phyloP scores from a whole-genome alignment of 139 green algal species.

The Penium margaritaceum region DNA sequence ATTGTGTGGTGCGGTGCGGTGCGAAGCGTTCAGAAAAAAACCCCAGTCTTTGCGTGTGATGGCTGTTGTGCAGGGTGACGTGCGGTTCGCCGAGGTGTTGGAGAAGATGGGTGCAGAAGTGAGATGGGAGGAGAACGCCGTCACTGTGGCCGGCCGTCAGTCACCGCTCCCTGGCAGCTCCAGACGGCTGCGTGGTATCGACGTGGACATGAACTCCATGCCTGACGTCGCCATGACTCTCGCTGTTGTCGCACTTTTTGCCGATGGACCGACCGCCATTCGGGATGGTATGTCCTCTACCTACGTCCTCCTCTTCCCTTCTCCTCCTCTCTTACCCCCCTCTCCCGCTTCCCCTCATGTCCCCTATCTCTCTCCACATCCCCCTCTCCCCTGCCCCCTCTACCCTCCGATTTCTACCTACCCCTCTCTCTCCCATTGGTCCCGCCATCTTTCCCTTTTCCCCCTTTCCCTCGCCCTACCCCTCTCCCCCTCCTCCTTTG shows the following conservation, averaged over 20 bases:
- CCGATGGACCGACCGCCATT: constrained; percentile 79
- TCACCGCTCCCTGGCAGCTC: constrained; percentile 38
- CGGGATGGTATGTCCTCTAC: constrained; percentile 67
- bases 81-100: constrained; percentile 90
- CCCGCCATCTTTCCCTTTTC: background rate
- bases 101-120: constrained; percentile 90
- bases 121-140: constrained; percentile 78
- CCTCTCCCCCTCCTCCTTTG: background rate
- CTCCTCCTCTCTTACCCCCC: too few relatives aligned
- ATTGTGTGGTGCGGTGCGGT: too few relatives aligned
- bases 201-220: constrained; percentile 98
- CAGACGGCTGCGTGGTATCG: constrained; percentile 71
- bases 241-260: constrained; percentile 89
- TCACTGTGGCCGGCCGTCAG: constrained; percentile 88
- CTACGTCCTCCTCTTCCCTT: too few relatives aligned
- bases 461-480: background rate
- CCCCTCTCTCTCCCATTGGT: background rate
- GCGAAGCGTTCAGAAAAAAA: too few relatives aligned
- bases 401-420: too few relatives aligned
- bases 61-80: constrained; percentile 82
- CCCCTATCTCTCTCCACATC: too few relatives aligned
- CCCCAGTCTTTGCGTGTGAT: too few relatives aligned
- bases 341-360: too few relatives aligned
- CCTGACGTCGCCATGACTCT: constrained; percentile 98
- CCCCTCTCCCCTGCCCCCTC: too few relatives aligned